Percentiles rank a stretch among this genome's conserved stretches.
These are phyloP conservation scores for Pleodorina starrii DNA, from an alignment of 139 green algal species.

Conservation along the genomic window DNA sequence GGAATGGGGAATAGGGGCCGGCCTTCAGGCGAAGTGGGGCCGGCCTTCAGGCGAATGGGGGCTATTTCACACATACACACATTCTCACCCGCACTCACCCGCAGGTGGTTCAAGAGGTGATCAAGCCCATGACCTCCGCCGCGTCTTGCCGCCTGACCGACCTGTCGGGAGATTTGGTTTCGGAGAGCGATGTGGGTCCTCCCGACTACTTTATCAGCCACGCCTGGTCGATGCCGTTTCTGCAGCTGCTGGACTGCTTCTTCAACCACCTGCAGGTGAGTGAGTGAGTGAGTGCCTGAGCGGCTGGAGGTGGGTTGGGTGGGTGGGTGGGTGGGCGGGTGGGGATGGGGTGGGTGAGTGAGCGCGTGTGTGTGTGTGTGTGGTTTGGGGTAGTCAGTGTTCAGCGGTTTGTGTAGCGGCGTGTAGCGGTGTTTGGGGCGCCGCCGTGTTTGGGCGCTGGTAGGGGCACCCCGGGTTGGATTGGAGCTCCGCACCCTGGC, in stretches of 20 bases:
- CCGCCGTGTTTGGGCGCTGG: no score
- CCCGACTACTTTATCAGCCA: constrained; percentile 51
- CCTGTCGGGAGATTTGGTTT: constrained; percentile 17
- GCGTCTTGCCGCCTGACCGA: constrained; percentile 36
- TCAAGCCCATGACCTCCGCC: constrained; percentile 26
- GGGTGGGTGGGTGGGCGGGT: not conserved
- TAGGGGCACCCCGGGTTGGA: no score
- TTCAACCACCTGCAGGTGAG: constrained; percentile 49
- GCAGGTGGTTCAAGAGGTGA: constrained; percentile 42
- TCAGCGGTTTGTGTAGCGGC: no score
- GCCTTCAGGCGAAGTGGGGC: no score
- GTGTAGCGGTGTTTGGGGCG: no score
- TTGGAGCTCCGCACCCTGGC: no score
- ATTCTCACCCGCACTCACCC: no score
- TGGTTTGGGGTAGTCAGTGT: not conserved
- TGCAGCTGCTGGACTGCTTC: constrained; percentile 33
- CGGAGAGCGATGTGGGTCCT: constrained; percentile 15
- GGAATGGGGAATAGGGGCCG: not conserved
- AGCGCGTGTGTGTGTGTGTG: not conserved
- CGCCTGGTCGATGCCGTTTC: constrained; percentile 46
- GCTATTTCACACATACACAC: no score
- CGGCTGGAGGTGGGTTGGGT: not conserved
- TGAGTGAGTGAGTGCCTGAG: not conserved
- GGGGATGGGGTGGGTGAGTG: not conserved
- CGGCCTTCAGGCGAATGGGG: no score